phyloP scores from a whole-genome alignment of 2,329 filamentous ascomycete genomes.

The Neonectria punicea region DNA sequence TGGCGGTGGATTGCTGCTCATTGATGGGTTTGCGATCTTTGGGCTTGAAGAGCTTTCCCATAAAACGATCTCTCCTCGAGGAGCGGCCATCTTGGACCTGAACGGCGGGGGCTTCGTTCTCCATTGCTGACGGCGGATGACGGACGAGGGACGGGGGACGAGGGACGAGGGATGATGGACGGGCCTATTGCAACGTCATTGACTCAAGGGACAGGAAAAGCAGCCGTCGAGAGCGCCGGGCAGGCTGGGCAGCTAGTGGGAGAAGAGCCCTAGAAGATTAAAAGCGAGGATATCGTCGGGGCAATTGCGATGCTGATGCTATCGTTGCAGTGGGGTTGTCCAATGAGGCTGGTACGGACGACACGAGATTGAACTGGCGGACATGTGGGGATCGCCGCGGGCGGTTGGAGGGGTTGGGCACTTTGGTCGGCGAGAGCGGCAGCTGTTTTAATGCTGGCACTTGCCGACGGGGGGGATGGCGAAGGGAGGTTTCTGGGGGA shows the following conservation, averaged over 20 bases:
- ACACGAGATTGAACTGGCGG: constrained; percentile 43
- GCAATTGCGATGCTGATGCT: constrained; percentile 36
- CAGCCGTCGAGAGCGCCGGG: constrained; percentile 32
- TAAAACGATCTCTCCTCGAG: constrained; percentile 65
- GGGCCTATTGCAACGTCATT: constrained; percentile 44
- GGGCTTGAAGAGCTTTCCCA: constrained; percentile 70
- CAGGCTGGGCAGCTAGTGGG: constrained; percentile 23
- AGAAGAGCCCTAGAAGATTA: constrained; percentile 16
- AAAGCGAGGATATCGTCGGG: constrained; percentile 26
- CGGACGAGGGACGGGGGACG: constrained; percentile 1
- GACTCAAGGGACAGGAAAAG: constrained; percentile 35
- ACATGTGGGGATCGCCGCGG: constrained; percentile 43
- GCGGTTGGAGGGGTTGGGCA: constrained; percentile 39
- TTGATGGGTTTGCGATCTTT: constrained; percentile 53
- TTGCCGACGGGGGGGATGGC: constrained; percentile 10
- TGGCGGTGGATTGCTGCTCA: constrained; percentile 52
- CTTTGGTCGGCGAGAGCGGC: constrained; percentile 29
- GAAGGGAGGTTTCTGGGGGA: neutral
- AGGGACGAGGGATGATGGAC: constrained; percentile 11
- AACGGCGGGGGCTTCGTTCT: constrained; percentile 55
- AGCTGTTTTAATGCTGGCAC: constrained; percentile 22
- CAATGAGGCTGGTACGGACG: constrained; percentile 43
- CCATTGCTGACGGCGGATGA: constrained; percentile 49
- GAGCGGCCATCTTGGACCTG: constrained; percentile 52
- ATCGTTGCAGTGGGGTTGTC: constrained; percentile 42